A percentile compares a stretch with the other conserved stretches of the same genome.
These are phyloP conservation scores for Naganishia vaughanmartiniae DNA, from an alignment of 768 basidiomycete genomes.

Conservation along the genomic window DNA sequence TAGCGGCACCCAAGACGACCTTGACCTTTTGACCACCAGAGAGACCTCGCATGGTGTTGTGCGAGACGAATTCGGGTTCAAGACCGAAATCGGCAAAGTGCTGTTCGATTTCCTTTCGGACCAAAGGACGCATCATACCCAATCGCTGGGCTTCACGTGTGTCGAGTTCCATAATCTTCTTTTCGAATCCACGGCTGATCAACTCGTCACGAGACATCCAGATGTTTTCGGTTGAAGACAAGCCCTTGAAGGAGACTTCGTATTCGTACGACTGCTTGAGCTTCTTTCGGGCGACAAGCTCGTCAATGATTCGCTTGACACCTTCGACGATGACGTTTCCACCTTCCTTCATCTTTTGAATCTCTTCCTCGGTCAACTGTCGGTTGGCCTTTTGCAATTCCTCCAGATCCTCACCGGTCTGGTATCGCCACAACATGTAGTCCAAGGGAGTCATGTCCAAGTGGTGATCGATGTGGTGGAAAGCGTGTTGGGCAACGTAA, in stretches of 20 bases:
- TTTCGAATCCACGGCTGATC: constrained; percentile 96
- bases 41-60: constrained; percentile 98
- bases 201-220: constrained; percentile 96
- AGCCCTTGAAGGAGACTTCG: constrained; percentile 90
- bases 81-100: constrained; percentile 99
- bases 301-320: constrained; percentile 90
- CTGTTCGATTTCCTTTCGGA: constrained; percentile 98
- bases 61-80: constrained; percentile 96
- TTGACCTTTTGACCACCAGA: constrained; percentile 99
- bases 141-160: constrained; percentile 95
- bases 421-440: constrained; percentile 99
- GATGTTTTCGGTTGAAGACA: constrained; percentile 96
- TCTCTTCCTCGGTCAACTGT: constrained; percentile 80
- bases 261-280: constrained; percentile 99
- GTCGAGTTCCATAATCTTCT: constrained; percentile 97
- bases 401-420: constrained; percentile 97
- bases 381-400: constrained; percentile 90
- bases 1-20: constrained; percentile 96
- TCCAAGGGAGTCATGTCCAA: constrained; percentile 98
- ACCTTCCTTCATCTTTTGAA: constrained; percentile 95
- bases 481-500: constrained; percentile 97
- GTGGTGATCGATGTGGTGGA: constrained; percentile 98
- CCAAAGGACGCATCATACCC: constrained; percentile 90
- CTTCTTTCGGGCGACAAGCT: constrained; percentile 88
- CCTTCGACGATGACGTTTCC: constrained; percentile 80